These are phyloP conservation scores for Russula brevipes DNA, from an alignment of 768 basidiomycete species.

Conservation along the genomic window DNA sequence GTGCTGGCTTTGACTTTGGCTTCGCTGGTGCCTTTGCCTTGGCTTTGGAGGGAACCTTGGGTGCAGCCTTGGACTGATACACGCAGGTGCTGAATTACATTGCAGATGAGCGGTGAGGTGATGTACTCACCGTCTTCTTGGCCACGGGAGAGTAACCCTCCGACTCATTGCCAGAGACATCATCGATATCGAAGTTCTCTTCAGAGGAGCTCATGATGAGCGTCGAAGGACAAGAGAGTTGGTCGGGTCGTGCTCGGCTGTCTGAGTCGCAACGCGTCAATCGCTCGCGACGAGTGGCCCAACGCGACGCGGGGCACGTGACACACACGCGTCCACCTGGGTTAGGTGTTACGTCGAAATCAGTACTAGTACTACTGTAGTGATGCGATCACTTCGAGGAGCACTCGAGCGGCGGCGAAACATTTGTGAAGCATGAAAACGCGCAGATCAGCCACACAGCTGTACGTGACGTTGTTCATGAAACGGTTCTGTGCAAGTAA, in stretches of 20 bases:
- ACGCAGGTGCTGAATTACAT: constrained; percentile 19
- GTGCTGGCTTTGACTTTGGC: constrained; percentile 41
- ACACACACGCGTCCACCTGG: neutral
- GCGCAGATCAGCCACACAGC: no score
- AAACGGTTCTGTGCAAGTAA: no score
- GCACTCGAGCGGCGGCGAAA: no score
- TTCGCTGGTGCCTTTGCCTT: no score
- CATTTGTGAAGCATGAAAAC: no score
- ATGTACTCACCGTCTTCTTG: constrained; percentile 41
- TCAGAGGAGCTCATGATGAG: constrained; percentile 66
- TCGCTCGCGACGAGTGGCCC: neutral
- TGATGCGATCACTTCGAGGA: no score
- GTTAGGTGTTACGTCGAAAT: neutral
- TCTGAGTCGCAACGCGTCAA: constrained; percentile 2
- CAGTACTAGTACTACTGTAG: no score
- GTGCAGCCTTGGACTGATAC: constrained; percentile 41
- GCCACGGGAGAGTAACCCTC: constrained; percentile 58
- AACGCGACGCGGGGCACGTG: constrained; percentile 21
- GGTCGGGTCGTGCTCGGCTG: neutral
- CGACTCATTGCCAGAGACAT: constrained; percentile 57
- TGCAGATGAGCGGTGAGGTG: constrained; percentile 25
- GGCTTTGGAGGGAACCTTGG: constrained; percentile 42
- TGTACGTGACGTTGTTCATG: no score
- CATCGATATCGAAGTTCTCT: constrained; percentile 61
- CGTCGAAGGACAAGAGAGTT: neutral